Evolutionary conservation across 139 green algal genomes (phyloP).

Genomic region (Astrephomene gubernaculifera): DNA sequence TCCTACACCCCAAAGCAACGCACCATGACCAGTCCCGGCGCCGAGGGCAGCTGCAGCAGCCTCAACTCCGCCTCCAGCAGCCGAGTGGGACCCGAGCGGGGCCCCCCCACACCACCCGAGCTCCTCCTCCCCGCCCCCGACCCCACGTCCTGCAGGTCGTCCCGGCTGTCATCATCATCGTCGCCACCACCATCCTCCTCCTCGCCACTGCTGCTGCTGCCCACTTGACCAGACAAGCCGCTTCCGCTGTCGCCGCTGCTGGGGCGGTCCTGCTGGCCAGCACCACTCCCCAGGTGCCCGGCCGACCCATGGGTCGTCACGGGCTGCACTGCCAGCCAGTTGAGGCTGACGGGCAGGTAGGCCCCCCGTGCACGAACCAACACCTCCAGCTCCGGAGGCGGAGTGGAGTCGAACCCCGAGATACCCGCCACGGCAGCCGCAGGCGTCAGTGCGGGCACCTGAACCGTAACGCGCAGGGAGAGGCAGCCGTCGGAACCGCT

Average conservation of each 20-base stretch:
- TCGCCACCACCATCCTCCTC: too few relatives aligned
- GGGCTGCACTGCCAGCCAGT: neutral
- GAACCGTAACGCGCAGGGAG: neutral
- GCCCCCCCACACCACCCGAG: neutral
- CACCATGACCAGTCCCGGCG: conserved; percentile 9
- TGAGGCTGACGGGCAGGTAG: neutral
- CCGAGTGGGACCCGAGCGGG: too few relatives aligned
- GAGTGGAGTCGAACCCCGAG: too few relatives aligned
- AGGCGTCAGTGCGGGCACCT: neutral
- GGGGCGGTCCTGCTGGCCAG: too few relatives aligned
- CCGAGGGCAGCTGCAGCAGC: conserved; percentile 14
- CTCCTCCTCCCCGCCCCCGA: too few relatives aligned
- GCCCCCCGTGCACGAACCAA: too few relatives aligned
- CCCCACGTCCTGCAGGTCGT: neutral
- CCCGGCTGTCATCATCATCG: conserved; percentile 6
- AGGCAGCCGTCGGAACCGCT: too few relatives aligned
- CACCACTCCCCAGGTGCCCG: too few relatives aligned
- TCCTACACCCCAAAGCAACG: neutral
- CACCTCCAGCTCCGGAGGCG: neutral
- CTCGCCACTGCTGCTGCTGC: neutral
- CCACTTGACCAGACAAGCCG: neutral
- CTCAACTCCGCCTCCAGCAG: neutral
- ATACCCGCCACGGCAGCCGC: too few relatives aligned
- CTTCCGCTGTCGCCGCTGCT: neutral
- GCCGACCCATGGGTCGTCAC: neutral